A percentile compares a stretch with the other conserved stretches of the same genome.
These are phyloP conservation scores for Trypanosoma conorhini DNA, from an alignment of 208 protist genomes.

Conservation along the genomic window DNA sequence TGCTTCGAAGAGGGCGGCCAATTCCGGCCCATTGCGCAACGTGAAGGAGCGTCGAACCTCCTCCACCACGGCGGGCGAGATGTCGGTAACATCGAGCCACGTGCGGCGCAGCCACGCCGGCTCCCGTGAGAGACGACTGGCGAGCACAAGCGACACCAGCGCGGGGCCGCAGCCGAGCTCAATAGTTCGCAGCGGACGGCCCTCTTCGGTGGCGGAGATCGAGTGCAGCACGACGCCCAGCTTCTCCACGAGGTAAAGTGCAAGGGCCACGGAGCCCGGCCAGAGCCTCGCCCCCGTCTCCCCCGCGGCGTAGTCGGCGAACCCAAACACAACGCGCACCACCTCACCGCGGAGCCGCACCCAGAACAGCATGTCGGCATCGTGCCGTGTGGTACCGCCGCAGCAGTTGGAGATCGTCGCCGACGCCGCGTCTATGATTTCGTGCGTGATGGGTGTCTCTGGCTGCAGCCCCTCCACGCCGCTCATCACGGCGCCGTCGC, in stretches of 20 bases:
- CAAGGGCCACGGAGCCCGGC: constrained; percentile 57
- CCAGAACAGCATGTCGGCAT: constrained; percentile 39
- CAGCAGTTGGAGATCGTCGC: constrained; percentile 45
- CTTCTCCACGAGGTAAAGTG: constrained; percentile 43
- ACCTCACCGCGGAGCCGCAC: constrained; percentile 9
- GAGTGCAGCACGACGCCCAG: not conserved
- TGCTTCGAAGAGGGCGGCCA: constrained; percentile 1
- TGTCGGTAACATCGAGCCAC: constrained; percentile 46
- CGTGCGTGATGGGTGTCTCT: constrained; percentile 6
- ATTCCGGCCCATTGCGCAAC: constrained; percentile 26
- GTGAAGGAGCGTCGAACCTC: constrained; percentile 36
- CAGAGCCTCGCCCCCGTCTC: constrained; percentile 62
- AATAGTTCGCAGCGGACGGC: constrained; percentile 30
- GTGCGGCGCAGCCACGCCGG: not conserved
- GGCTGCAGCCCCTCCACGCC: not conserved
- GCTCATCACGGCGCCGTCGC: not conserved
- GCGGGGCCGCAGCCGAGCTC: constrained; percentile 62
- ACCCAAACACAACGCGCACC: constrained; percentile 48
- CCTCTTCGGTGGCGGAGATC: not conserved
- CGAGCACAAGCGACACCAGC: constrained; percentile 45
- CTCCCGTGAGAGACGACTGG: constrained; percentile 12
- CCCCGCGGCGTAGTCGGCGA: constrained; percentile 49
- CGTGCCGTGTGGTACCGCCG: constrained; percentile 34
- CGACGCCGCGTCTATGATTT: constrained; percentile 27
- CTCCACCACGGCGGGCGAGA: constrained; percentile 36